phyloP scores from a whole-genome alignment of 805 yeast species.

The Ogataea haglerorum region DNA sequence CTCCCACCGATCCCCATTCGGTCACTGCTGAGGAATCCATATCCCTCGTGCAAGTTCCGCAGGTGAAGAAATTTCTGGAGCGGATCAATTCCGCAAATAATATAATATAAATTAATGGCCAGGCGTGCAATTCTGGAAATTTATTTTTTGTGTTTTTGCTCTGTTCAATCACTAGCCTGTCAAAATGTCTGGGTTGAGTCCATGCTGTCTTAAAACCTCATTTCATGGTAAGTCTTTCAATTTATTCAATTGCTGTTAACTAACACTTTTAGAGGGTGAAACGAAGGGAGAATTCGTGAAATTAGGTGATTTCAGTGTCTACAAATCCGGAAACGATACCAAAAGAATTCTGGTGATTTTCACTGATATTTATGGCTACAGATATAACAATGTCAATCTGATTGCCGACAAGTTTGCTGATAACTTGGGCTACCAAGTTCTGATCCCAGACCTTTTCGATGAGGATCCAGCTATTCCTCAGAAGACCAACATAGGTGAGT shows the following conservation, averaged over 20 bases:
- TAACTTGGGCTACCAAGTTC: slow-evolving; percentile 55
- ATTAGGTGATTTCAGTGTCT: slow-evolving; percentile 43
- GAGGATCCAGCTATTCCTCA: slow-evolving; percentile 45
- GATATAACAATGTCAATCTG: slow-evolving; percentile 53
- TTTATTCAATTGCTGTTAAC: slow-evolving; percentile 22
- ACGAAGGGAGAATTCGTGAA: slow-evolving; percentile 42
- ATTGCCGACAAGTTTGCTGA: slow-evolving; percentile 65
- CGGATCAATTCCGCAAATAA: neutral
- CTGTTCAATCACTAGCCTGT: too few species aligned
- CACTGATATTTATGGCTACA: slow-evolving; percentile 69
- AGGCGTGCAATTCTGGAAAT: too few species aligned
- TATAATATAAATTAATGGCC: too few species aligned
- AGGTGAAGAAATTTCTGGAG: neutral
- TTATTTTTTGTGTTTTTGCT: too few species aligned
- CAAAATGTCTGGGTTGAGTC: slow-evolving; percentile 9
- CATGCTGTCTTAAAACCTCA: slow-evolving; percentile 9
- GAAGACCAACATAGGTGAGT: slow-evolving; percentile 30
- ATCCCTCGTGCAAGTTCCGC: too few species aligned
- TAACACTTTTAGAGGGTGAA: slow-evolving; percentile 28
- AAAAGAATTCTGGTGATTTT: slow-evolving; percentile 56
- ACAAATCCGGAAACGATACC: slow-evolving; percentile 44
- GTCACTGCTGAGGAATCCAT: slow-evolving; percentile 25
- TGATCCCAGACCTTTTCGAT: slow-evolving; percentile 72
- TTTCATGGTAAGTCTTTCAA: slow-evolving; percentile 31
- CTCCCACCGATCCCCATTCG: slow-evolving; percentile 32